phyloP scores from a whole-genome alignment of 2,329 filamentous ascomycete genomes.

The Exophiala sp. region DNA sequence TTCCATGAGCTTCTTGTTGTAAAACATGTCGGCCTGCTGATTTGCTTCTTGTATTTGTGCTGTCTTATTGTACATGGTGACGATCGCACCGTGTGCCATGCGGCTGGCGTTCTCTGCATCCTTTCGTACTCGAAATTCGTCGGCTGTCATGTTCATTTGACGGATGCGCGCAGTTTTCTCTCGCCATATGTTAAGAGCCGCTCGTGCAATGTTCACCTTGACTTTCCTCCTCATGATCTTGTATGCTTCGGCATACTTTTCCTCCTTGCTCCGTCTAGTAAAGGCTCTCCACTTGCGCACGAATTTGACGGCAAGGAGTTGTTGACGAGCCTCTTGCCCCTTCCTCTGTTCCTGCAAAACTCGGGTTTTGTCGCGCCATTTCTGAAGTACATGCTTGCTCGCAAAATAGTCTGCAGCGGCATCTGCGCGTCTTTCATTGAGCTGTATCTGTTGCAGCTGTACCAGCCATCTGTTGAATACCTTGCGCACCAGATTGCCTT shows the following conservation, averaged over 20 bases:
- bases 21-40: constrained; percentile 8
- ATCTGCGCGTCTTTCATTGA: constrained; percentile 14
- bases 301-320: constrained; percentile 13
- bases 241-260: constrained; percentile 20
- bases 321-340: constrained; percentile 7
- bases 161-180: constrained; percentile 10
- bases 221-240: constrained; percentile 21
- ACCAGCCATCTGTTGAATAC: constrained; percentile 13
- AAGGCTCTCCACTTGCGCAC: constrained; percentile 12
- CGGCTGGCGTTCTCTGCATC: constrained; percentile 10
- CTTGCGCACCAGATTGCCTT: constrained; percentile 11
- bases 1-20: constrained; percentile 9
- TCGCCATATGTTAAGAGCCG: constrained; percentile 16
- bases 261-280: constrained; percentile 12
- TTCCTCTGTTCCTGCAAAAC: constrained; percentile 6
- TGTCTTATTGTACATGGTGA: constrained; percentile 17
- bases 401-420: constrained; percentile 22
- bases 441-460: constrained; percentile 8
- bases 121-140: constrained; percentile 18
- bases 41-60: constrained; percentile 11
- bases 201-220: constrained; percentile 20
- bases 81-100: constrained; percentile 15
- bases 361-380: constrained; percentile 11
- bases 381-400: constrained; percentile 16
- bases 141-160: constrained; percentile 11